These are phyloP conservation scores for Mucor saturninus DNA, from an alignment of 371 early-diverging fungal genomes.

Conservation along the genomic window DNA sequence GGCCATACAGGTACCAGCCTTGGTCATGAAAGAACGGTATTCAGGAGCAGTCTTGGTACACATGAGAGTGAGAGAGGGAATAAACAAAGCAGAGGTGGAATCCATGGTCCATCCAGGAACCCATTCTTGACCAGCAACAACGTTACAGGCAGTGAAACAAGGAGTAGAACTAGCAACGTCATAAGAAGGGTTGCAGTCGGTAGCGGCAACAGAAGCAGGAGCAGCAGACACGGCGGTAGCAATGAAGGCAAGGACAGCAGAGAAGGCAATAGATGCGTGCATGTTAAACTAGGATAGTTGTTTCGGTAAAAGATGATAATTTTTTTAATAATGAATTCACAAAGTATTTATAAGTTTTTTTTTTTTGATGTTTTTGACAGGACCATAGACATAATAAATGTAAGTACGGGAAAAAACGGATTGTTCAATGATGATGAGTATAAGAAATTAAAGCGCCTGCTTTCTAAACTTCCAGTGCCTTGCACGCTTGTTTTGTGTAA, in stretches of 20 bases:
- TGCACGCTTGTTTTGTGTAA: no score
- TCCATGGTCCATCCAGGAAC: slow-evolving; percentile 33
- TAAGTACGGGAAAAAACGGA: no score
- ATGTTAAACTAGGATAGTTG: background rate
- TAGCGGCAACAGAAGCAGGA: slow-evolving; percentile 17
- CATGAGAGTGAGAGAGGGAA: slow-evolving; percentile 33
- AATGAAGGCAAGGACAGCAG: slow-evolving; percentile 6
- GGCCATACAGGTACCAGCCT: slow-evolving; percentile 42
- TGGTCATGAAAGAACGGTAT: slow-evolving; percentile 38
- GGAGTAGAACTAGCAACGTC: slow-evolving; percentile 28
- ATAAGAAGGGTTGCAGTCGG: slow-evolving; percentile 40
- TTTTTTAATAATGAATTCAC: background rate
- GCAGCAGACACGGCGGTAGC: slow-evolving; percentile 20
- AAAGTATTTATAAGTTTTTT: background rate
- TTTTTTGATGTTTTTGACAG: no score
- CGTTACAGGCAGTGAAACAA: slow-evolving; percentile 36
- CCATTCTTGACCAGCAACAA: slow-evolving; percentile 25
- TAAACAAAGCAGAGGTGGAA: slow-evolving; percentile 31
- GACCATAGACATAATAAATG: no score
- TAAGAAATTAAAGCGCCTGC: no score
- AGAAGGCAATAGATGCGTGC: background rate
- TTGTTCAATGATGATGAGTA: no score
- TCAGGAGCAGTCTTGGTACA: slow-evolving; percentile 31
- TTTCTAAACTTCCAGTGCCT: no score
- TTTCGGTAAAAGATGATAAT: background rate